Conservation (phyloP, 148 eudicot species). For the Heliosperma pusillum region DNA sequence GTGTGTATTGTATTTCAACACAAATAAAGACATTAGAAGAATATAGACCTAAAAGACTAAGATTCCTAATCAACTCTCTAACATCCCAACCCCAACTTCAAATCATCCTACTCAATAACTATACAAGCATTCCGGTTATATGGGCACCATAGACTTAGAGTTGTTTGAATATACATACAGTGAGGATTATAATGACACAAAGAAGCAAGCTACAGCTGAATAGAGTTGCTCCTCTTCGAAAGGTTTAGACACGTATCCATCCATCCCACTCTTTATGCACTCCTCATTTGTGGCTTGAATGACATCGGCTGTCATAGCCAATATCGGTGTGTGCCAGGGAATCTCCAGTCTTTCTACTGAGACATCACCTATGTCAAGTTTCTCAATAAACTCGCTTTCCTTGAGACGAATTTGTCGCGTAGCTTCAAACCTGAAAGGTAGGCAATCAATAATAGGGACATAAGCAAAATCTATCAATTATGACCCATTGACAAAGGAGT, state of each 20-base stretch:
- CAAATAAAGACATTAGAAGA: not conserved
- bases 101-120: slow-evolving; percentile 26
- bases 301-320: slow-evolving; percentile 97
- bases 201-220: slow-evolving; percentile 71
- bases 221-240: slow-evolving; percentile 71
- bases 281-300: slow-evolving; percentile 74
- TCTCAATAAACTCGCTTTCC: slow-evolving; percentile 46
- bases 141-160: slow-evolving; percentile 4
- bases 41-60: not conserved
- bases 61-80: not conserved
- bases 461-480: not conserved
- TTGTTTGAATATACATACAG: slow-evolving; percentile 22
- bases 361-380: slow-evolving; percentile 41
- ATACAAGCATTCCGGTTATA: slow-evolving; percentile 26
- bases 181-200: slow-evolving; percentile 38
- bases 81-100: slow-evolving; percentile 15
- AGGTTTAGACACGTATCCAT: slow-evolving; percentile 83
- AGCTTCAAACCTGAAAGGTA: slow-evolving; percentile 66
- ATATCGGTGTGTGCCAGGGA: slow-evolving; percentile 76
- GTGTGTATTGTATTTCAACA: not conserved
- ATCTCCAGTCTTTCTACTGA: slow-evolving; percentile 22
- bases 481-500: too few species aligned
- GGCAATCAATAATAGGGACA: not conserved
- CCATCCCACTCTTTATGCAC: slow-evolving; percentile 77
- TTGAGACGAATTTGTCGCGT: slow-evolving; percentile 50